These are phyloP conservation scores for Entrophospora sp. DNA, from an alignment of 192 early-diverging fungal genomes.

Conservation along the genomic window DNA sequence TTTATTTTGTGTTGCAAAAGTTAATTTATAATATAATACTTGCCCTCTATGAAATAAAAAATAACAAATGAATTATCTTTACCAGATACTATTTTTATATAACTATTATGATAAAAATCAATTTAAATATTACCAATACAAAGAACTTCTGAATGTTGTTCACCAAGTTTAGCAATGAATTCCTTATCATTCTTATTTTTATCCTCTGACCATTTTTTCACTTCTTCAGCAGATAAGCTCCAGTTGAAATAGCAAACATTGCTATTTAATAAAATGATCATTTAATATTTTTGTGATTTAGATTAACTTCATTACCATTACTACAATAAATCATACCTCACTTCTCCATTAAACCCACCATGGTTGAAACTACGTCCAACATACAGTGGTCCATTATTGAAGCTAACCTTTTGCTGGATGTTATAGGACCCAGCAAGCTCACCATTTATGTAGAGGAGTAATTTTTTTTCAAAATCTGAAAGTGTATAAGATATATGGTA, in stretches of 20 bases:
- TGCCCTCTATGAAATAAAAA: no score
- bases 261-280: background rate
- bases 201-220: no score
- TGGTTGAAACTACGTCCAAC: background rate
- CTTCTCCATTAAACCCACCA: background rate
- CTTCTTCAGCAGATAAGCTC: slow-evolving; percentile 9
- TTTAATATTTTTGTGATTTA: background rate
- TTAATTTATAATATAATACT: no score
- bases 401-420: background rate
- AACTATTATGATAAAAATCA: no score
- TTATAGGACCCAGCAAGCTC: background rate
- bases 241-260: slow-evolving; percentile 20
- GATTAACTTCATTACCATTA: background rate
- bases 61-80: no score
- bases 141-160: no score
- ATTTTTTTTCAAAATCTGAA: slow-evolving; percentile 9
- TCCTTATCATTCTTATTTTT: no score
- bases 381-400: slow-evolving; percentile 2
- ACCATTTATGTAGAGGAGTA: background rate
- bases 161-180: no score
- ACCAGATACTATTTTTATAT: no score
- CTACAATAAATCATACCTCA: slow-evolving; percentile 9
- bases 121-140: no score
- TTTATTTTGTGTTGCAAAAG: no score
- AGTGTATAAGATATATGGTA: slow-evolving; percentile 15